Percentiles rank a stretch among this genome's conserved stretches.
Conservation (phyloP, 768 basidiomycete genomes). For the Coprinellus micaceus region DNA sequence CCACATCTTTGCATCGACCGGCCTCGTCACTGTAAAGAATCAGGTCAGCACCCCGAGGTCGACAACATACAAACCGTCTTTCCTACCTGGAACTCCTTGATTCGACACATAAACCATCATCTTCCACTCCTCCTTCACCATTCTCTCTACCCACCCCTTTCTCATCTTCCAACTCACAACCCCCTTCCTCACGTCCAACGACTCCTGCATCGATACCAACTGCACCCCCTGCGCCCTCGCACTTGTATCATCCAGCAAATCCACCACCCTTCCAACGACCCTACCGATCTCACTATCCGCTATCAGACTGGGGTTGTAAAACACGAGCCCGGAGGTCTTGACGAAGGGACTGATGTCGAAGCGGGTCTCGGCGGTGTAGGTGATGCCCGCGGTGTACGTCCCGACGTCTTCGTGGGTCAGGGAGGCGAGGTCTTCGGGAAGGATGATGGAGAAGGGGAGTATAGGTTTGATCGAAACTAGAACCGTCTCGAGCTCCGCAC, state of each 20-base stretch:
- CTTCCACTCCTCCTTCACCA: constrained; percentile 17
- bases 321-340: constrained; percentile 14
- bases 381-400: constrained; percentile 3
- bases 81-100: constrained; percentile 12
- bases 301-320: constrained; percentile 13
- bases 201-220: constrained; percentile 14
- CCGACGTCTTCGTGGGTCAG: constrained; percentile 3
- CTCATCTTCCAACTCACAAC: constrained; percentile 19
- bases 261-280: constrained; percentile 3
- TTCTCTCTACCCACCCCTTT: constrained; percentile 18
- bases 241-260: constrained; percentile 5
- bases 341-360: constrained; percentile 4
- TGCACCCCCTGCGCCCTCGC: constrained; percentile 11
- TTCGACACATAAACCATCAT: constrained; percentile 19
- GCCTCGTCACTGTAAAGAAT: not conserved
- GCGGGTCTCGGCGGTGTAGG: not conserved
- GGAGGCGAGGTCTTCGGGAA: constrained; percentile 6
- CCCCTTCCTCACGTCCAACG: constrained; percentile 11
- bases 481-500: constrained; percentile 15
- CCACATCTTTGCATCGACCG: constrained; percentile 5
- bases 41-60: not conserved
- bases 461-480: constrained; percentile 9
- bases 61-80: not conserved
- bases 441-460: constrained; percentile 14
- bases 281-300: not conserved